A percentile compares a stretch with the other conserved stretches of the same genome.
Evolutionary conservation across 768 basidiomycete genomes (phyloP).

Genomic region (Phaffia australis): DNA sequence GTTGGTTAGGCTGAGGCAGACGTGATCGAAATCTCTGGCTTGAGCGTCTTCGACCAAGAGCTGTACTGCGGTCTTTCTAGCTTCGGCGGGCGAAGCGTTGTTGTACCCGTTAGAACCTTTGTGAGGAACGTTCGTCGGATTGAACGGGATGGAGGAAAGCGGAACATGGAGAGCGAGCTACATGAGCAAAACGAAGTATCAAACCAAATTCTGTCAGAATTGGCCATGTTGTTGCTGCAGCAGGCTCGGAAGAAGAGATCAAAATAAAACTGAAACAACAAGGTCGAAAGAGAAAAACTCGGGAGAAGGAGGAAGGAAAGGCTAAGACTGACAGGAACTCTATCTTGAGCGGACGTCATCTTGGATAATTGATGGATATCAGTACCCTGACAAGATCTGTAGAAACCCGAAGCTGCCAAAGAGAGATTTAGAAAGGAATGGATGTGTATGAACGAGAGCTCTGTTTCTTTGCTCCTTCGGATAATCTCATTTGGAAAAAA

Average conservation of each 20-base stretch:
- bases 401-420: neutral
- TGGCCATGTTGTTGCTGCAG: neutral
- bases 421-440: neutral
- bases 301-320: neutral
- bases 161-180: conserved; percentile 27
- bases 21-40: conserved; percentile 22
- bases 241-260: neutral
- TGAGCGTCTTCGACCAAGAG: conserved; percentile 20
- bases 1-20: conserved; percentile 25
- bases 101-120: neutral
- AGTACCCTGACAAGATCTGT: too few relatives aligned
- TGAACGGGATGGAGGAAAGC: conserved; percentile 12
- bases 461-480: neutral
- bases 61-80: conserved; percentile 23
- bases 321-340: neutral
- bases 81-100: neutral
- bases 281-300: neutral
- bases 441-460: neutral
- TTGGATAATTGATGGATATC: too few relatives aligned
- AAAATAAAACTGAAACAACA: neutral
- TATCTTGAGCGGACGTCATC: too few relatives aligned
- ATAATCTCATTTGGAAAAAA: too few relatives aligned
- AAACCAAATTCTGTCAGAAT: neutral
- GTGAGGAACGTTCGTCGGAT: neutral
- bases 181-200: neutral